Conservation (phyloP, 345 rosid genomes). For the Laguncularia racemosa region DNA sequence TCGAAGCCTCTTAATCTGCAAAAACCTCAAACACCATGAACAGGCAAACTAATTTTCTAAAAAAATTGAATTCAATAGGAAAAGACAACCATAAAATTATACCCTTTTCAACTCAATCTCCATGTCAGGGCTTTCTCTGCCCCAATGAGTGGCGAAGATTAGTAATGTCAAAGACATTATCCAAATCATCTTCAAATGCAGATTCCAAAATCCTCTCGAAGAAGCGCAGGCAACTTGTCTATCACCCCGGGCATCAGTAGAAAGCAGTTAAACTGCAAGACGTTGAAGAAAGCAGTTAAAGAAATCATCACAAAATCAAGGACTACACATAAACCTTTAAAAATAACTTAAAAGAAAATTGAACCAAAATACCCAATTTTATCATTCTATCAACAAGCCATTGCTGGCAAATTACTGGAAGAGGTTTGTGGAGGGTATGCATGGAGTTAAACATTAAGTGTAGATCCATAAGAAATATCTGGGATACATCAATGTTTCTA, state of each 20-base stretch:
- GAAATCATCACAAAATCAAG: not conserved
- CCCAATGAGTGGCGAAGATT: conserved; percentile 61
- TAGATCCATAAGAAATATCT: too few relatives aligned
- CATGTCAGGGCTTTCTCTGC: conserved; percentile 57
- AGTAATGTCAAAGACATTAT: conserved; percentile 74
- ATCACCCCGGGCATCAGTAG: conserved; percentile 92
- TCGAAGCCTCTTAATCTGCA: conserved; percentile 78
- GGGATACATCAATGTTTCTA: too few relatives aligned
- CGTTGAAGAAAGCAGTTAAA: too few relatives aligned
- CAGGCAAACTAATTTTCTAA: conserved; percentile 1
- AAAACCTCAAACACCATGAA: conserved; percentile 12
- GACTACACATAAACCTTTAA: too few relatives aligned
- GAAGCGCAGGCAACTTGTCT: conserved; percentile 88
- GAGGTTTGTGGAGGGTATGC: too few relatives aligned
- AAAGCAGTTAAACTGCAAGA: conserved; percentile 87
- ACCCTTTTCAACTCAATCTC: conserved; percentile 87
- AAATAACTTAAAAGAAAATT: not conserved
- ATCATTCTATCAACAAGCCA: too few relatives aligned
- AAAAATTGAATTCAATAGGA: not conserved
- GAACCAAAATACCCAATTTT: not conserved
- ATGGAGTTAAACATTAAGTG: too few relatives aligned
- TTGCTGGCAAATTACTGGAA: too few relatives aligned
- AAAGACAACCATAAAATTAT: conserved; percentile 9
- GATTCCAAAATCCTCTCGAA: conserved; percentile 86
- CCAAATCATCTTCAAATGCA: conserved; percentile 76